Evolutionary conservation across 1,284 basidiomycete genomes (phyloP).

Genomic region (Sporisorium exsertum): DNA sequence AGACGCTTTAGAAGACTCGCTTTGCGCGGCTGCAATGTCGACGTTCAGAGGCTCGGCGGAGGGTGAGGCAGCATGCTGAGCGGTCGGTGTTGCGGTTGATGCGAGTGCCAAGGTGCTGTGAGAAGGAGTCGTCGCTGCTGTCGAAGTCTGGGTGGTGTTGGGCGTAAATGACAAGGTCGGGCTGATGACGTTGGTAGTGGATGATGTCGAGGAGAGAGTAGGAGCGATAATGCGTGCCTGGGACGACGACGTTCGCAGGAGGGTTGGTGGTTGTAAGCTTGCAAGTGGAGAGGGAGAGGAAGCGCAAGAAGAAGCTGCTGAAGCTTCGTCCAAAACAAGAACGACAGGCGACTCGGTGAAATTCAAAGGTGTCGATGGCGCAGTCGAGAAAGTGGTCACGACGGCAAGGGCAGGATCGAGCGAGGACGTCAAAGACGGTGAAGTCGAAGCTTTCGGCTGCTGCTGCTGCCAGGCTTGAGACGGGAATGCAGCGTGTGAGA

Average conservation of each 20-base stretch:
- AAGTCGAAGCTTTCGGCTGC: slow-evolving; percentile 1
- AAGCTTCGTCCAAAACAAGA: not conserved
- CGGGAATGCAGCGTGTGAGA: slow-evolving; percentile 6
- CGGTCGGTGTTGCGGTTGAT: not conserved
- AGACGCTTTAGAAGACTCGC: not conserved
- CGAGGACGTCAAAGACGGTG: too few species aligned
- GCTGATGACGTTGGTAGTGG: slow-evolving; percentile 19
- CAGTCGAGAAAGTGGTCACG: slow-evolving; percentile 20
- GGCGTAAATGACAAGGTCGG: slow-evolving; percentile 1
- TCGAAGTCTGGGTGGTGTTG: slow-evolving; percentile 11
- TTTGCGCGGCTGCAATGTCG: not conserved
- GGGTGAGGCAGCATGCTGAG: slow-evolving; percentile 16
- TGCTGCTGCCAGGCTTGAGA: slow-evolving; percentile 2
- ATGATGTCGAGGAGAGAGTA: slow-evolving; percentile 14
- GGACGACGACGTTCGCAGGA: slow-evolving; percentile 5
- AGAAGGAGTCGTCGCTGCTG: slow-evolving; percentile 23
- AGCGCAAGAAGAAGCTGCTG: slow-evolving; percentile 1
- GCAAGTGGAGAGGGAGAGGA: not conserved
- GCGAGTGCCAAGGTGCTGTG: slow-evolving; percentile 25
- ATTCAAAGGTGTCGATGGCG: slow-evolving; percentile 18
- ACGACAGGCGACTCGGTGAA: slow-evolving; percentile 13
- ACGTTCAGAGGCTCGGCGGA: slow-evolving; percentile 7
- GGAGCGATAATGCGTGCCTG: not conserved
- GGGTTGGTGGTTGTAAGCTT: slow-evolving; percentile 4
- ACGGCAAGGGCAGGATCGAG: not conserved